These are phyloP conservation scores for Fusarium coicis DNA, from an alignment of 2,329 filamentous ascomycete genomes.

Conservation along the genomic window DNA sequence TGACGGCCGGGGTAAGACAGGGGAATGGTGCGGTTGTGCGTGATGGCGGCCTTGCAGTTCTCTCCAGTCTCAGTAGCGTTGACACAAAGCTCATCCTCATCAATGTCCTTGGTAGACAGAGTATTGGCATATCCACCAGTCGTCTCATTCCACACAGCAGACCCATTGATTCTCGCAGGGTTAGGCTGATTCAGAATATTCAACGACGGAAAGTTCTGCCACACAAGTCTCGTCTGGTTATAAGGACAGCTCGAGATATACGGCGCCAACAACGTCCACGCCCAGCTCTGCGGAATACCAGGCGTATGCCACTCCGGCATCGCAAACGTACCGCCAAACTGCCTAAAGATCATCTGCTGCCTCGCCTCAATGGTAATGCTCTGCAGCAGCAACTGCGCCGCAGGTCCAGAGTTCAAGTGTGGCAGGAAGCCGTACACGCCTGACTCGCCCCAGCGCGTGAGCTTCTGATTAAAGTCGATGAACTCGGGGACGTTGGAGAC, in stretches of 20 bases:
- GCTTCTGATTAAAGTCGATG: slow-evolving; percentile 85
- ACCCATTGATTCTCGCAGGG: slow-evolving; percentile 72
- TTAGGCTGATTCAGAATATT: slow-evolving; percentile 82
- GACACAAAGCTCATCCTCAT: slow-evolving; percentile 63
- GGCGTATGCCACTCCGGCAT: slow-evolving; percentile 86
- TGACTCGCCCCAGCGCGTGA: slow-evolving; percentile 84
- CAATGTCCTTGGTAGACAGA: slow-evolving; percentile 59
- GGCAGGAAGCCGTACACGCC: slow-evolving; percentile 84
- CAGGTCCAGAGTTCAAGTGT: slow-evolving; percentile 80
- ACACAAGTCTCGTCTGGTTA: slow-evolving; percentile 78
- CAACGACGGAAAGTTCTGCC: slow-evolving; percentile 85
- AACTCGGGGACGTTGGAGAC: slow-evolving; percentile 79
- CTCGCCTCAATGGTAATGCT: slow-evolving; percentile 82
- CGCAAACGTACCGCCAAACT: slow-evolving; percentile 81
- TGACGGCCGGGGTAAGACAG: slow-evolving; percentile 79
- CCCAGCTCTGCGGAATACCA: slow-evolving; percentile 85
- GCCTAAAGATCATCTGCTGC: slow-evolving; percentile 86
- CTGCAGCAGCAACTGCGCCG: slow-evolving; percentile 77
- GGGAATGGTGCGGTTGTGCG: slow-evolving; percentile 74
- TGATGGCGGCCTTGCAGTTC: slow-evolving; percentile 72
- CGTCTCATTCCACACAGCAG: slow-evolving; percentile 71
- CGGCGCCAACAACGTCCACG: slow-evolving; percentile 83
- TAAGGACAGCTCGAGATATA: slow-evolving; percentile 82
- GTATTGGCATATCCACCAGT: slow-evolving; percentile 68
- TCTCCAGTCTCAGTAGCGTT: slow-evolving; percentile 63